Base-by-base conservation (phyloP, 176 grass and related monocot species). In the Zoysia pacifica region DNA sequence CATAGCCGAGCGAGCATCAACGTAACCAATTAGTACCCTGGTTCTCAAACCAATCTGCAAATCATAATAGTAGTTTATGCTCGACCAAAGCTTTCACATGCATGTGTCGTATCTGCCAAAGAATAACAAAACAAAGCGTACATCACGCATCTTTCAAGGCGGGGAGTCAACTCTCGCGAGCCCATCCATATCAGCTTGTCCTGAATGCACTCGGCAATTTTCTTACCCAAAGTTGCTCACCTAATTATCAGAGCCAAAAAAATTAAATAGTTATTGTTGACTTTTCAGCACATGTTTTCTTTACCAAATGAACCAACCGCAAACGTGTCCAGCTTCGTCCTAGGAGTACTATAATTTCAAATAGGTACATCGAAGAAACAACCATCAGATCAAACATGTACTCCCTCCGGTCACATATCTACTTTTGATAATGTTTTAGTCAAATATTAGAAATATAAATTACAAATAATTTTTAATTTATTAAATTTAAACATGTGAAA, bases 131-230 rank as follows among this genome's bases (percentile, higher is more conserved):
- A 19, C 7, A 18, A 63, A 56, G 10, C 13, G 59, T 66, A 66
- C 61, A 42, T 48, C 64, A 3, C 55, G 72, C 48, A 77, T 72
- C 44, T 81, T 85, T 81, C 60, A 89, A 77, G 58, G 48, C 12
- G 72, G 71, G 58, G 53, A 78, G 67, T 82, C 79, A 86, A 86
- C 65, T 38, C 44, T 78, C 67, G 83, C 42, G 85, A 68, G 78
- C 72, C 45, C 77, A 66, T 65, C 56, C 43, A 65, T 72, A 67
- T 65, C 72, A 81, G 37, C 77, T 76, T 67, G 78, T 77, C 37
- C 65, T 61, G 18, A 81, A 64, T 14, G 48, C 36, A 44, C 77
- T 15, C 18, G 16, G 20, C 37, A 53, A 81, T 44, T 81, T 81
- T 72, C 12, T 20, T 72, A 42, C 9, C 80, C 62, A 67, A 69